Evolutionary conservation across 768 basidiomycete species (phyloP), one percentile per base, ranked within the genome.

Genomic region (Mrakia hoshinonis): DNA sequence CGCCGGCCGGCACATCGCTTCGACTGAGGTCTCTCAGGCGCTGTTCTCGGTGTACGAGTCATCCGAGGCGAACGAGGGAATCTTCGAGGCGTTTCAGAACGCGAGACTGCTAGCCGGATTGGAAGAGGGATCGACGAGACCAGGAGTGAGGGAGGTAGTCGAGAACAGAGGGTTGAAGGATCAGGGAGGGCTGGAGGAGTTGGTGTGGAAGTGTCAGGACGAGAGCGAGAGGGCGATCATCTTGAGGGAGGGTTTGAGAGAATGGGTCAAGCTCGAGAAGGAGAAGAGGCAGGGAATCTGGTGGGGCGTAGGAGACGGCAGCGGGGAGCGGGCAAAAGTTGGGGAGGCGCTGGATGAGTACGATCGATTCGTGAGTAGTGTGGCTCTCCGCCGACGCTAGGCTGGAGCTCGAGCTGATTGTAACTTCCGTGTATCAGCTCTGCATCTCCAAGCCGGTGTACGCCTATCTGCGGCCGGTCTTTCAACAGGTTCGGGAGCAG

Each of bases 381-480:
- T 1, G 34, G 4, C 20, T 61, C n/a, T 61, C 10, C 4, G 29
- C 54, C n/a, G 7, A 26, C 54, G 26, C 54, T 15, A 29, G n/a
- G n/a, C n/a, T n/a, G n/a, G n/a, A n/a, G n/a, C n/a, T n/a, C n/a
- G n/a, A n/a, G n/a, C 54, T 55, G 24, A n/a, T 31, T 55, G 24
- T 13, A 29, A 12, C 24, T 24, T 20, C 15, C 10, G 29, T n/a
- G n/a, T n/a, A n/a, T n/a, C 58, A 61, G 58, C 58, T 61, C 2
- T 61, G 58, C 58, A 61, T 61, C 58, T 61, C 58, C 36, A 61
- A 61, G 20, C 58, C 58, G 7, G 58, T 61, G 31, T 61, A 61
- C 34, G 58, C 58, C 12, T 31, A 61, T 12, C 34, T 61, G 20
- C 58, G 58, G 18, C 58, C 58, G 3, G 58, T 61, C 58, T 61